phyloP scores from a whole-genome alignment of 352 stramenopile species.

The Globisporangium lucens region DNA sequence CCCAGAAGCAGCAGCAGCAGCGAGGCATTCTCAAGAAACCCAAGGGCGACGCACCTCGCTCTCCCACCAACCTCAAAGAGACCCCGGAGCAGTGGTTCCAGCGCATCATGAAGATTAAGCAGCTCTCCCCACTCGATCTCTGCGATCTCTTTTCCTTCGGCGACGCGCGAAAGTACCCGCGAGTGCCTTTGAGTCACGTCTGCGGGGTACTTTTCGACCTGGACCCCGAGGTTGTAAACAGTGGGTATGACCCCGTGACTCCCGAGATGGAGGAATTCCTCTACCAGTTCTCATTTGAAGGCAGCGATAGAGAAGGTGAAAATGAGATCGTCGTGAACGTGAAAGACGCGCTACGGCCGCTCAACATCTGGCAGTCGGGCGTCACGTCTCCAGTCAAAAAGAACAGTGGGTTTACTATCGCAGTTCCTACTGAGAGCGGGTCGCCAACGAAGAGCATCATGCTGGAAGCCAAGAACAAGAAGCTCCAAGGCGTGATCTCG shows the following conservation, averaged over 20 bases:
- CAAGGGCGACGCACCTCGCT: background rate
- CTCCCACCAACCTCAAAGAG: slow-evolving; percentile 14
- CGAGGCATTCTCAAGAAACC: slow-evolving; percentile 3
- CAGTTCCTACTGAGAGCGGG: background rate
- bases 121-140: slow-evolving; percentile 52
- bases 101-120: slow-evolving; percentile 37
- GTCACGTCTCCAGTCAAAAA: slow-evolving; percentile 2
- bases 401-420: background rate
- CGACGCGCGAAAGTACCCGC: slow-evolving; percentile 30
- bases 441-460: slow-evolving; percentile 14
- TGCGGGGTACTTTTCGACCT: slow-evolving; percentile 61
- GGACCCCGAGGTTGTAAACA: slow-evolving; percentile 18
- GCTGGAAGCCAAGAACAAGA: slow-evolving; percentile 43
- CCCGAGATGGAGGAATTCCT: slow-evolving; percentile 55
- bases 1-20: background rate
- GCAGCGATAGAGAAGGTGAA: slow-evolving; percentile 17
- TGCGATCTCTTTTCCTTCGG: slow-evolving; percentile 53
- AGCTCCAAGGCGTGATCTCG: slow-evolving; percentile 38
- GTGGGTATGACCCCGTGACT: slow-evolving; percentile 38
- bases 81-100: slow-evolving; percentile 51
- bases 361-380: slow-evolving; percentile 52
- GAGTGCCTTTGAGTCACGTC: slow-evolving; percentile 44
- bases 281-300: slow-evolving; percentile 44
- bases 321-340: slow-evolving; percentile 44
- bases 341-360: slow-evolving; percentile 45